Conservation (phyloP, 2,329 filamentous ascomycete species). For the Sclerotinia sclerotiorum region DNA sequence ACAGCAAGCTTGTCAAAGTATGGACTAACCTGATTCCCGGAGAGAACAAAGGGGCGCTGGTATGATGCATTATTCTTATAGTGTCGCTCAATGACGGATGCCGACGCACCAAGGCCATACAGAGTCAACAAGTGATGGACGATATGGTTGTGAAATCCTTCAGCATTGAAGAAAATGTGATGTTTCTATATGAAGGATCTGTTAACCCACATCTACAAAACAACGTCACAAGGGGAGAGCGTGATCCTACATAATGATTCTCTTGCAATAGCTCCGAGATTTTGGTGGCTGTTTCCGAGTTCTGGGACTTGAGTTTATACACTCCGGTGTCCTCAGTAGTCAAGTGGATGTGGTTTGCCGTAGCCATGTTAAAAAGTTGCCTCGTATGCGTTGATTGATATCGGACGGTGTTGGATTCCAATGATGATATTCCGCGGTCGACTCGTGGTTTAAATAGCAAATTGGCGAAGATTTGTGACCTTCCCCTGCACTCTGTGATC, state of each 20-base stretch:
- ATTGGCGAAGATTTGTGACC: not conserved
- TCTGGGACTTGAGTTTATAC: conserved; percentile 49
- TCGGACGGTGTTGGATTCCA: not conserved
- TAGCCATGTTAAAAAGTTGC: conserved; percentile 30
- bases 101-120: conserved; percentile 69
- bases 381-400: not conserved
- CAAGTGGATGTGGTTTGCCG: conserved; percentile 48
- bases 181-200: conserved; percentile 51
- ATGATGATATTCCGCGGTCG: not conserved
- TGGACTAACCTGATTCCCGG: conserved; percentile 43
- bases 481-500: not conserved
- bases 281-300: conserved; percentile 59
- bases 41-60: conserved; percentile 55
- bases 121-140: conserved; percentile 74
- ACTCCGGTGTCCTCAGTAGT: conserved; percentile 52
- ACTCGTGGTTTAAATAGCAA: not conserved
- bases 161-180: conserved; percentile 77
- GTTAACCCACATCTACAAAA: not conserved
- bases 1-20: no score
- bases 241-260: conserved; percentile 59
- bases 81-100: conserved; percentile 58
- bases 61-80: conserved; percentile 67
- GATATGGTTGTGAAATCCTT: conserved; percentile 82
- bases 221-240: conserved; percentile 1
- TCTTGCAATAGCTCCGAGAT: conserved; percentile 70